Conservation (phyloP, 1,284 basidiomycete genomes). For the Puccinia triticina region DNA sequence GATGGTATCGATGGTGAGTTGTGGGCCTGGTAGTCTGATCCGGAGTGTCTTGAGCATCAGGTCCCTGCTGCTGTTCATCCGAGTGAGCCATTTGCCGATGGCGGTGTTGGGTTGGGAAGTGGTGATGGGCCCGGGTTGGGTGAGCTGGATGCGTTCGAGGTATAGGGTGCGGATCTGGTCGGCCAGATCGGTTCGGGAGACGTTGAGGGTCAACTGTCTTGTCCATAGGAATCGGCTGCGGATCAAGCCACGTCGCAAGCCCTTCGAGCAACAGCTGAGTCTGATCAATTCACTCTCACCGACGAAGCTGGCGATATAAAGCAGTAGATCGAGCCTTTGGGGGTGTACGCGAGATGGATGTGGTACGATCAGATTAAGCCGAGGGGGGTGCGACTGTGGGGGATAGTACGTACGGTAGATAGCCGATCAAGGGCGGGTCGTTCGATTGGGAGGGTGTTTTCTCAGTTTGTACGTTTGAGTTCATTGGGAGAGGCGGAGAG, state of each 20-base stretch:
- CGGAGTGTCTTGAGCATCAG: constrained; percentile 12
- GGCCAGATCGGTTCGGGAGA: background rate
- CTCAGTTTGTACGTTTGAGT: background rate
- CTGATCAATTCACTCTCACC: constrained; percentile 34
- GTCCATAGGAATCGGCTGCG: constrained; percentile 31
- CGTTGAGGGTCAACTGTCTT: constrained; percentile 17
- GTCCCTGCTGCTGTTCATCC: constrained; percentile 11
- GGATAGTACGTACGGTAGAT: constrained; percentile 24
- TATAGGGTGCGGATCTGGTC: constrained; percentile 37
- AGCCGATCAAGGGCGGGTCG: background rate
- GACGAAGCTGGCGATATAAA: constrained; percentile 41
- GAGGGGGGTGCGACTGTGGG: background rate
- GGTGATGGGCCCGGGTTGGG: background rate
- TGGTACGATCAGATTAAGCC: background rate
- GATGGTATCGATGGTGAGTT: constrained; percentile 25
- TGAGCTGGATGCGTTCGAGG: constrained; percentile 26
- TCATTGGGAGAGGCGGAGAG: constrained; percentile 25
- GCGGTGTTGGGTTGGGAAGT: background rate
- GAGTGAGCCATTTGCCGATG: background rate
- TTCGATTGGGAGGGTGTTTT: background rate
- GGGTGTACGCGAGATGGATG: background rate
- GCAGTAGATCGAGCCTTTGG: constrained; percentile 17
- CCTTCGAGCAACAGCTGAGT: constrained; percentile 31
- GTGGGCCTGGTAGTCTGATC: constrained; percentile 17
- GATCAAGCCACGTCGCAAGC: constrained; percentile 19